Evolutionary conservation across 2,329 filamentous ascomycete species (phyloP), one percentile per base, ranked within the genome.

Genomic region (Monilinia laxa): DNA sequence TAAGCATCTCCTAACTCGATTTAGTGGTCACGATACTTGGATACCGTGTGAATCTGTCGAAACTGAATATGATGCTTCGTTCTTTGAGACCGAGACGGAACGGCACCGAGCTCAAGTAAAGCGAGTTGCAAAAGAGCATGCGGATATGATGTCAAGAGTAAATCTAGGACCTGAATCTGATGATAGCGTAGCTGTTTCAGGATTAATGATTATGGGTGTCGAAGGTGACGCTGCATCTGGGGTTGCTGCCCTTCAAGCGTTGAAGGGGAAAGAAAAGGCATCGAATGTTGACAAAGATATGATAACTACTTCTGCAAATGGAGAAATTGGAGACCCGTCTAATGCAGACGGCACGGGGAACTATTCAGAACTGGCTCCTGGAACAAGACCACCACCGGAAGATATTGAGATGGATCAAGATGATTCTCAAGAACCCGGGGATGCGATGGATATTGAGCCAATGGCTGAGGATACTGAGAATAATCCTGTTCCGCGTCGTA

Each of bases 21-120:
- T 95, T 11, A 87, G 90, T 59, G 92, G 92, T 42, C 92, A 96
- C 76, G 85, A 88, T 69, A 87, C 85, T 18, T 89, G 87, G 87
- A 82, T 84, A 55, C 86, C 86, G 10, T 88, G 86, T 73, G 82
- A 82, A 57, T 79, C 81, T 70, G 84, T 89, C 78, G 78, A 87
- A 49, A 82, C 82, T 0, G 79, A 83, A 6, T 80, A 85, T 71
- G 86, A 89, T 71, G 77, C 81, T 64, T 80, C 84, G 47, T 76
- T 87, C 2, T 89, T 77, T 60, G 69, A 73, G 20, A 73, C 77
- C 62, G 73, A 74, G 35, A 66, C 68, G n/a, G 71, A 73, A n/a
- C 67, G 68, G 28, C 58, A 62, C n/a, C 70, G 71, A 42, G 68
- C 53, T 31, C 67, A 70, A 38, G 66, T 67, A 53, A 76, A 74